Evolutionary conservation across 768 basidiomycete species (phyloP).

Genomic region (Xanthoconium stramineum): DNA sequence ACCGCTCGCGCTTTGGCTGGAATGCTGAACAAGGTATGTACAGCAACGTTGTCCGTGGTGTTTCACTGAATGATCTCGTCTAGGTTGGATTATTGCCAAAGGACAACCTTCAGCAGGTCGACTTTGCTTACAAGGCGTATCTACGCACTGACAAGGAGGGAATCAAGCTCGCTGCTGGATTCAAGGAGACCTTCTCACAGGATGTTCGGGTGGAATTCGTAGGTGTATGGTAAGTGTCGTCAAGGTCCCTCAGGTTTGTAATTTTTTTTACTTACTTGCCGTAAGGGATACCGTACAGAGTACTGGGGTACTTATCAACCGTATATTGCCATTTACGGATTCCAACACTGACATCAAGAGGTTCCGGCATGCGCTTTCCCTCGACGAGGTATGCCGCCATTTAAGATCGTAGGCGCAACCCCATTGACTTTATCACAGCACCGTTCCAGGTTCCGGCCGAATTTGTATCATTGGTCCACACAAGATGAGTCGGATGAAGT

Average conservation of each 20-base stretch:
- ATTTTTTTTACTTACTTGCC: background rate
- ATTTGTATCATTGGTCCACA: conserved; percentile 49
- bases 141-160: conserved; percentile 46
- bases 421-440: conserved; percentile 39
- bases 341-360: conserved; percentile 61
- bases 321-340: conserved; percentile 64
- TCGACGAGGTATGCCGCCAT: conserved; percentile 1
- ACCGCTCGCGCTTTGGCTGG: conserved; percentile 73
- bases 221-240: conserved; percentile 61
- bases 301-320: conserved; percentile 61
- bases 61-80: background rate
- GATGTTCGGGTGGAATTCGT: conserved; percentile 73
- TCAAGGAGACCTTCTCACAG: conserved; percentile 69
- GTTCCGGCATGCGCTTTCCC: conserved; percentile 67
- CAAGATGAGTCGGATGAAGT: background rate
- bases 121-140: conserved; percentile 75
- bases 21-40: conserved; percentile 60
- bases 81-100: conserved; percentile 69
- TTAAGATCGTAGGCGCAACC: background rate
- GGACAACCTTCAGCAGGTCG: conserved; percentile 28
- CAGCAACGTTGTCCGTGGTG: background rate
- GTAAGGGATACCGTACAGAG: conserved; percentile 76
- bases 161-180: conserved; percentile 52
- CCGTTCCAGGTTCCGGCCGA: conserved; percentile 64
- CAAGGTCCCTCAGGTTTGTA: background rate